Evolutionary conservation across 176 grass and related monocot genomes (phyloP).

Genomic region (Oropetium thomaeum): DNA sequence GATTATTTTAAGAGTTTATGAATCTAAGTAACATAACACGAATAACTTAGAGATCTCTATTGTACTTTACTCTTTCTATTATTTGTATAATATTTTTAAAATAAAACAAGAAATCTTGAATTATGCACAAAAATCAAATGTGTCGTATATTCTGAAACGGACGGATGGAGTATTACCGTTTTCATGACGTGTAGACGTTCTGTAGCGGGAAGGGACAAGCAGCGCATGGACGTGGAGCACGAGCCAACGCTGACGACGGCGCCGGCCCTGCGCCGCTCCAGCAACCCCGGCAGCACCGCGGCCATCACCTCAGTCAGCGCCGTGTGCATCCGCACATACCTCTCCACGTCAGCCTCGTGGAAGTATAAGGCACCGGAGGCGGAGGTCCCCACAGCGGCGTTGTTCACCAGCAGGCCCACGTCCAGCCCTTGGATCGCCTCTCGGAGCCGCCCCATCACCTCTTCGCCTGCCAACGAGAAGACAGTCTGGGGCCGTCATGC

Average conservation of each 20-base stretch:
- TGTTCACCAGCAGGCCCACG: conserved; percentile 62
- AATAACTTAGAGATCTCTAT: too few relatives aligned
- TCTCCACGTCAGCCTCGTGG: conserved; percentile 51
- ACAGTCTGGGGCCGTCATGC: too few relatives aligned
- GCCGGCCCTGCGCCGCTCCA: conserved; percentile 33
- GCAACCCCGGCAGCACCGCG: conserved; percentile 46
- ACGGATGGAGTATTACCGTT: too few relatives aligned
- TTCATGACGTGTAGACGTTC: conserved; percentile 44
- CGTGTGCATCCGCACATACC: conserved; percentile 24
- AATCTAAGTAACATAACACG: too few relatives aligned
- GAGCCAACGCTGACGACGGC: conserved; percentile 66
- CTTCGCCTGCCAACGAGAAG: neutral
- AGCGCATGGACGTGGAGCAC: neutral
- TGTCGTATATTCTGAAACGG: too few relatives aligned
- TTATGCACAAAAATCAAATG: too few relatives aligned
- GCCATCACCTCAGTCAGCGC: conserved; percentile 36
- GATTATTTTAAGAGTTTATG: too few relatives aligned
- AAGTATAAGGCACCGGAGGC: conserved; percentile 34
- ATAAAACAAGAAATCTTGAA: too few relatives aligned
- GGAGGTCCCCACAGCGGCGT: conserved; percentile 45
- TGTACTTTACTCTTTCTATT: too few relatives aligned
- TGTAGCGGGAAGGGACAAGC: conserved; percentile 43
- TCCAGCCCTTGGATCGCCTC: conserved; percentile 31
- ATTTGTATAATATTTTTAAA: too few relatives aligned
- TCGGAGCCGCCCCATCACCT: conserved; percentile 2